Evolutionary conservation across 768 basidiomycete species (phyloP), one percentile per base, ranked within the genome.

Genomic region (Chalciporus pseudorubinellus): DNA sequence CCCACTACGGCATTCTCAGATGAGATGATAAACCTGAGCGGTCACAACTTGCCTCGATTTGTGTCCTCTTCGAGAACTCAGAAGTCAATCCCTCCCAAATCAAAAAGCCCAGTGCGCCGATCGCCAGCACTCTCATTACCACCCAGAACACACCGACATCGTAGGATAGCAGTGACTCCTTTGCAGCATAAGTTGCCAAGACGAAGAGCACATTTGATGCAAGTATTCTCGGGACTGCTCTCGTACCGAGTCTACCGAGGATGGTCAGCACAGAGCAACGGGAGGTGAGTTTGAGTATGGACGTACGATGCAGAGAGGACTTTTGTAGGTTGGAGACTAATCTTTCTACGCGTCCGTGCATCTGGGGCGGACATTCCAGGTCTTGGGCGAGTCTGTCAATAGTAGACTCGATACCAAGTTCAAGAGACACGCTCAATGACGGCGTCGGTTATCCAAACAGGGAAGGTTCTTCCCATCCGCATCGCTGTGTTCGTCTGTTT

Each of bases 61-160:
- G 70, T 57, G 75, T 77, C 59, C 75, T 76, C 59, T 77, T 82
- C 44, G 72, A 70, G 53, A 81, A 62, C 60, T 83, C 76, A 4
- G 80, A 79, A 0, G 80, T 82, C 43, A 73, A 53, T 1, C 70
- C 75, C 54, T 83, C 82, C 84, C 86, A 84, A 18, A 80, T 67
- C 40, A 87, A 57, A 39, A 81, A 77, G 18, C 80, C 83, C 47
- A 88, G 59, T n/a, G 80, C 85, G n/a, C 82, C 85, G 57, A 83
- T 81, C 3, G 84, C 85, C 46, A 91, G 72, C 44, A 89, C 77
- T 55, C 87, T 74, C 72, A 90, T 83, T 29, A 86, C 74, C 13
- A 89, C 74, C 89, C 88, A 91, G 61, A 89, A 84, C 9, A 86
- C 78, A 7, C 84, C 84, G 19, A 84, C 79, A 64, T 88, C 84